Base-by-base conservation (phyloP, 441 rosid species). In the Adansonia madagascariensis region DNA sequence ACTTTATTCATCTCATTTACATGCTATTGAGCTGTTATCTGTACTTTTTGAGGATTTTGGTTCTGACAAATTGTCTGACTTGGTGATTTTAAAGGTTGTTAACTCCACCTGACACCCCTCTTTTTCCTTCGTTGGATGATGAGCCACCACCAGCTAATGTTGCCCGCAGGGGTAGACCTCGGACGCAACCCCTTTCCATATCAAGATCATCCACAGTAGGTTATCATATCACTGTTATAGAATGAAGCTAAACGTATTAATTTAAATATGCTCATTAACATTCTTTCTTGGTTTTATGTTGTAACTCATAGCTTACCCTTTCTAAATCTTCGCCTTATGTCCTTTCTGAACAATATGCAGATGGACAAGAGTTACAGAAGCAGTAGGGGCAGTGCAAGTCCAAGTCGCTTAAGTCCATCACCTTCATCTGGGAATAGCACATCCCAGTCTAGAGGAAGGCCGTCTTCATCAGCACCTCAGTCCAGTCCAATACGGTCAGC, bases 21-120 rank as follows among this genome's bases (percentile, higher is more conserved):
- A 50, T 71, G 75, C 56, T 75, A 63, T 68, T 81, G 66, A 52
- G 79, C 67, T 65, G 55, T 50, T 61, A 61, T 73, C 67, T 11
- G 20, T 75, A 27, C 22, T 44, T 73, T 53, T 67, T 46, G 17
- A 49, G 18, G 53, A 15, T 80, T 83, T 68, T 62, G 77, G 66
- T 63, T 75, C 82, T 91, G 79, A 87, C 79, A 50, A 67, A 82
- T 79, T 81, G 76, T 80, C 50, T 66, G 52, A 73, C 50, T 61
- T 87, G 47, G 75, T 82, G 79, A 80, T 78, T 81, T 86, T 82
- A 78, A 85, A 96, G 99, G 99, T 88, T 96, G 79, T 84, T 96
- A 86, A 96, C 98, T 82, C 98, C 99, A 73, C 99, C 99, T 0
- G 98, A 96, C 71, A 94, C 99, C 66, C 99, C 99, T 1, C 97